A percentile compares a stretch with the other conserved stretches of the same genome.
These are phyloP conservation scores for Ceriops decandra DNA, from an alignment of 345 rosid genomes.

Conservation along the genomic window DNA sequence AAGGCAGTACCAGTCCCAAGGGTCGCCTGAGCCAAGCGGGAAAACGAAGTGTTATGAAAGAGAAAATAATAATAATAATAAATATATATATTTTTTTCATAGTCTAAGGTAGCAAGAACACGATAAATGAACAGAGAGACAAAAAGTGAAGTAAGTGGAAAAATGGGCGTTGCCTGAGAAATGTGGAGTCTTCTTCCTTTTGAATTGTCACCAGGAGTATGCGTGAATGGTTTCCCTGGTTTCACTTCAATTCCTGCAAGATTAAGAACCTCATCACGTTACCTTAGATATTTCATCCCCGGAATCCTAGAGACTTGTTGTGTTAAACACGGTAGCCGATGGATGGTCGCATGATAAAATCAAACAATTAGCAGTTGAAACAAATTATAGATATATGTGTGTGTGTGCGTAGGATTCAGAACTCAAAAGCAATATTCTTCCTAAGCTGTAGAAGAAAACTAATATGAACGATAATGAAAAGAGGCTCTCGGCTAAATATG, in stretches of 20 bases:
- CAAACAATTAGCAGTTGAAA: too few relatives aligned
- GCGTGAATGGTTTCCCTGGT: constrained; percentile 56
- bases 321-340: background rate
- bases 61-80: background rate
- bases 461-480: background rate
- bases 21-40: constrained; percentile 46
- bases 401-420: too few relatives aligned
- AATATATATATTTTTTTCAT: too few relatives aligned
- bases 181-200: constrained; percentile 53
- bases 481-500: too few relatives aligned
- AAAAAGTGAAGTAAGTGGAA: background rate
- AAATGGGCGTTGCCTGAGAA: constrained; percentile 44
- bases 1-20: constrained; percentile 44
- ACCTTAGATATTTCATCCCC: too few relatives aligned
- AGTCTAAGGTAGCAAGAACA: background rate
- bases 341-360: background rate
- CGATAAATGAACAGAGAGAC: background rate
- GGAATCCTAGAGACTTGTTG: too few relatives aligned
- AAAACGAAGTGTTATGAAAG: background rate
- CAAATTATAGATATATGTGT: too few relatives aligned
- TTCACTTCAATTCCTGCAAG: constrained; percentile 65
- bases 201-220: constrained; percentile 11
- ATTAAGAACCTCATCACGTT: too few relatives aligned
- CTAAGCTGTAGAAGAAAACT: background rate
- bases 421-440: background rate